phyloP scores from a whole-genome alignment of 2,329 filamentous ascomycete species.

The Fusarium tjaetaba region DNA sequence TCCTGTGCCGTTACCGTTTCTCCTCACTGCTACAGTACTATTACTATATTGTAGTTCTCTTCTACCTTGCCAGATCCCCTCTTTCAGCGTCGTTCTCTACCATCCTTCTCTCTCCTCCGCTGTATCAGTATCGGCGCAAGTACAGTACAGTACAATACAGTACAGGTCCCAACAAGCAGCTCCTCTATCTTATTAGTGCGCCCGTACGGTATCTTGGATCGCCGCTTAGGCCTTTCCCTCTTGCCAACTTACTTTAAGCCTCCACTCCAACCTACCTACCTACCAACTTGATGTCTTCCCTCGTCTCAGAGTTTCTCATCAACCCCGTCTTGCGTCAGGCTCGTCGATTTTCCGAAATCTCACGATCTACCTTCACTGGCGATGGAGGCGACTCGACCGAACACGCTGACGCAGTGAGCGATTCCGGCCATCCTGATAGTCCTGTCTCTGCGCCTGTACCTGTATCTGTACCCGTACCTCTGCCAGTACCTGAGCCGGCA shows the following conservation, averaged over 20 bases:
- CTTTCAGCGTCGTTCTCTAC: not conserved
- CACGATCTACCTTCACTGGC: slow-evolving; percentile 51
- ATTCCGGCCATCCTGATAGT: slow-evolving; percentile 29
- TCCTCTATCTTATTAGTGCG: slow-evolving; percentile 15
- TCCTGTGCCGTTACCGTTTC: slow-evolving; percentile 15
- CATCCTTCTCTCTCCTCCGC: slow-evolving; percentile 12
- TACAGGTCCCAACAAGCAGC: not conserved
- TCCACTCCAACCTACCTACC: slow-evolving; percentile 3
- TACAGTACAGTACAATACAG: slow-evolving; percentile 5
- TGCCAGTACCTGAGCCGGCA: slow-evolving; percentile 18
- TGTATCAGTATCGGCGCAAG: slow-evolving; percentile 14
- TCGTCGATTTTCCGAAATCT: slow-evolving; percentile 68
- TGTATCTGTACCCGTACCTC: slow-evolving; percentile 12
- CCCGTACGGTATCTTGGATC: slow-evolving; percentile 22
- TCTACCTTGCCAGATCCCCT: slow-evolving; percentile 5
- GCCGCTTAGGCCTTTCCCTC: slow-evolving; percentile 29
- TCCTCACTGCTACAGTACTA: slow-evolving; percentile 1
- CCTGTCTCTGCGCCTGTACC: slow-evolving; percentile 27
- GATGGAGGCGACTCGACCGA: slow-evolving; percentile 46
- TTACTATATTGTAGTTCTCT: slow-evolving; percentile 2
- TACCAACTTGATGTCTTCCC: slow-evolving; percentile 62
- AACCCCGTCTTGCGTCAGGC: slow-evolving; percentile 74
- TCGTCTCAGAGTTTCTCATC: slow-evolving; percentile 73
- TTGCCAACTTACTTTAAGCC: slow-evolving; percentile 22
- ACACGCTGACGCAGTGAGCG: slow-evolving; percentile 36